Evolutionary conservation across 2,329 filamentous ascomycete species (phyloP).

Genomic region (Fusarium liriodendri): DNA sequence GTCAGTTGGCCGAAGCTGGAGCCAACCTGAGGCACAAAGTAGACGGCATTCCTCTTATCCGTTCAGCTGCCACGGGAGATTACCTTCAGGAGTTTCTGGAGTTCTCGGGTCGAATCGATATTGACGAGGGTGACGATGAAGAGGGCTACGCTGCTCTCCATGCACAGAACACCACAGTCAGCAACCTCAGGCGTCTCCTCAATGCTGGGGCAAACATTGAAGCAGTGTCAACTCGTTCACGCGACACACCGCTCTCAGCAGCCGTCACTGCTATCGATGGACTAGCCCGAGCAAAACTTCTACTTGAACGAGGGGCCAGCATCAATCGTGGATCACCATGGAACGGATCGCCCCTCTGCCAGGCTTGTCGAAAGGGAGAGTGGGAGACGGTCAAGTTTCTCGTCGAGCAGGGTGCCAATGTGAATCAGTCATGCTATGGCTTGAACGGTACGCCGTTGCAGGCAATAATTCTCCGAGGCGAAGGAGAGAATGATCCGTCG

Average conservation of each 20-base stretch:
- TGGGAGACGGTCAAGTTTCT: background rate
- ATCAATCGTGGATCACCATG: background rate
- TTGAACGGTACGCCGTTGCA: background rate
- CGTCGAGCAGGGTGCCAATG: background rate
- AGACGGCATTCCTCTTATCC: background rate
- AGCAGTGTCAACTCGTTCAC: accelerated
- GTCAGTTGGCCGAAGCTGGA: background rate
- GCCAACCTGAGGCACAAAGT: background rate
- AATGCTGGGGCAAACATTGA: conserved; percentile 1
- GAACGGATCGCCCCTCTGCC: background rate
- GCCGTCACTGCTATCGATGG: background rate
- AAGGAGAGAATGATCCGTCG: background rate
- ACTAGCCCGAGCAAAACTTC: background rate
- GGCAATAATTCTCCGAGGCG: background rate
- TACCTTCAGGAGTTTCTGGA: background rate
- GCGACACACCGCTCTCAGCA: background rate
- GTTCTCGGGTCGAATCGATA: background rate
- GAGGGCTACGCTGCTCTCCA: background rate
- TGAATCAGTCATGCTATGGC: background rate
- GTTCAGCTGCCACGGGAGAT: background rate
- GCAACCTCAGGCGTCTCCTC: background rate
- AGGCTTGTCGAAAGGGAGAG: background rate
- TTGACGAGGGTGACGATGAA: background rate
- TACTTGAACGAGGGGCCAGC: background rate
- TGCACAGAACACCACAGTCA: accelerated